Conservation (phyloP, 768 basidiomycete genomes). For the Ramaria sp. region DNA sequence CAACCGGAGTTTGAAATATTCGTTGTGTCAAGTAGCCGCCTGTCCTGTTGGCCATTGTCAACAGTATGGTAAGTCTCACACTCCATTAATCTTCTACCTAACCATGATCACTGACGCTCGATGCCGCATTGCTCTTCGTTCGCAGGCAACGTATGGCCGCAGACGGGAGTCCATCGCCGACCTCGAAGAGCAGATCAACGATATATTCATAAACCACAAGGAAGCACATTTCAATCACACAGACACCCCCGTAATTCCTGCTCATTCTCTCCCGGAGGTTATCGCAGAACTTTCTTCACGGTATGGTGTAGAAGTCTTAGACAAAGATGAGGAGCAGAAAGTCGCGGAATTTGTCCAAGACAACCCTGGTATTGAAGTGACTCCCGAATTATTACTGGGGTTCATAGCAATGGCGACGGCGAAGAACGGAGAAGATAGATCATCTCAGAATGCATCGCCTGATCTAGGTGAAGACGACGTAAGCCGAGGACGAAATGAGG, state of each 20-base stretch:
- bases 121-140: not conserved
- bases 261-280: constrained; percentile 58
- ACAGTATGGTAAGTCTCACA: not conserved
- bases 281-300: constrained; percentile 50
- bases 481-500: constrained; percentile 29
- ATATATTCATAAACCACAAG: constrained; percentile 58
- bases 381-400: constrained; percentile 39
- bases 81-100: not conserved
- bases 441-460: constrained; percentile 17
- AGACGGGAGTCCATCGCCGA: constrained; percentile 60
- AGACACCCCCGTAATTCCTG: constrained; percentile 58
- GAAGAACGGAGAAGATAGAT: constrained; percentile 21
- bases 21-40: not conserved
- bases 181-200: constrained; percentile 57
- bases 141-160: constrained; percentile 35
- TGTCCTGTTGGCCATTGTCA: not conserved
- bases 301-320: constrained; percentile 55
- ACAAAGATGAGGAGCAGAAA: constrained; percentile 47
- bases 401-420: constrained; percentile 38
- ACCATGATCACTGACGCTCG: not conserved
- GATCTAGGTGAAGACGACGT: constrained; percentile 25
- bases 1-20: not conserved
- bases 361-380: constrained; percentile 57
- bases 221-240: constrained; percentile 44
- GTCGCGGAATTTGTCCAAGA: constrained; percentile 44